Conservation (phyloP, 2,329 filamentous ascomycete species). For the Fusarium keratoplasticum region DNA sequence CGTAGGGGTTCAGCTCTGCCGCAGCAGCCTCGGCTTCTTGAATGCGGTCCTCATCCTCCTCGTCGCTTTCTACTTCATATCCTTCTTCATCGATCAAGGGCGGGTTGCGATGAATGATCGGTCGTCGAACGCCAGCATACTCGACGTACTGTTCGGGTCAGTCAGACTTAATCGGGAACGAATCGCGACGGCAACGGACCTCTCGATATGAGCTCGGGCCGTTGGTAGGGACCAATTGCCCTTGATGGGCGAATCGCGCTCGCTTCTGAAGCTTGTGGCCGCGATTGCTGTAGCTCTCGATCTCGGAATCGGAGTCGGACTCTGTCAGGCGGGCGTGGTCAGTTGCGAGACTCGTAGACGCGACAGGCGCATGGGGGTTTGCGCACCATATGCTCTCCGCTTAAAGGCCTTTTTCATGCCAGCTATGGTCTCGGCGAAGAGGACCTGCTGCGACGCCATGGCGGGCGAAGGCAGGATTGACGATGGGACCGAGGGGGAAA, state of each 20-base stretch:
- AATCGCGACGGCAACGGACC: conserved; percentile 55
- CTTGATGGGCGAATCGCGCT: conserved; percentile 76
- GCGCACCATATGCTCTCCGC: conserved; percentile 69
- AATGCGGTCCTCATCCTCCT: conserved; percentile 74
- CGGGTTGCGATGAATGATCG: conserved; percentile 80
- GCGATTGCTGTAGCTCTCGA: conserved; percentile 77
- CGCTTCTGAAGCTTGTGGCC: conserved; percentile 84
- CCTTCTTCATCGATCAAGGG: conserved; percentile 81
- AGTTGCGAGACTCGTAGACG: conserved; percentile 19
- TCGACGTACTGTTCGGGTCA: conserved; percentile 70
- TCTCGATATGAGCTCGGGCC: conserved; percentile 78
- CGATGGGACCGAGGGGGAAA: conserved; percentile 16
- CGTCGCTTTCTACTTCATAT: conserved; percentile 79
- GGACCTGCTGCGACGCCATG: conserved; percentile 67
- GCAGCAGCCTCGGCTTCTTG: conserved; percentile 71
- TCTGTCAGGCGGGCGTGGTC: conserved; percentile 60
- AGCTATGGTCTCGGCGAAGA: conserved; percentile 74
- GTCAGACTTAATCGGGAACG: conserved; percentile 22
- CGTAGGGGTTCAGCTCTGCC: conserved; percentile 80
- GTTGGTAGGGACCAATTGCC: conserved; percentile 73
- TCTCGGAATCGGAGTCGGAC: conserved; percentile 80
- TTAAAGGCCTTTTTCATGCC: conserved; percentile 77
- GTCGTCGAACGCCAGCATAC: conserved; percentile 77
- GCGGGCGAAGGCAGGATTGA: conserved; percentile 27
- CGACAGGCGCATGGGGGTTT: conserved; percentile 6